Percentiles rank a stretch among this genome's conserved stretches.
Conservation (phyloP, 331 rosid species). For the Quercus phellos region DNA sequence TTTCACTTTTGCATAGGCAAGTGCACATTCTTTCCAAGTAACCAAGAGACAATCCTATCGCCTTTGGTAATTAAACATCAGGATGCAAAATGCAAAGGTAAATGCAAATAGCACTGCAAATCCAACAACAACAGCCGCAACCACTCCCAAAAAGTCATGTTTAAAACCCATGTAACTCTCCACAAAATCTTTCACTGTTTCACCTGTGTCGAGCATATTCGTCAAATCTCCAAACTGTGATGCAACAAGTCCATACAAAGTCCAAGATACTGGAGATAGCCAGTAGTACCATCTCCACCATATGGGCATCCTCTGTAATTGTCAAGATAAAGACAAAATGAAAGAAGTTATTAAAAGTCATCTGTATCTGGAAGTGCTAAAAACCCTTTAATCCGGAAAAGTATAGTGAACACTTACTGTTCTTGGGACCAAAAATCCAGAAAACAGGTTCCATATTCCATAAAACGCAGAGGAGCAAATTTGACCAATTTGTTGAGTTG, state of each 20-base stretch:
- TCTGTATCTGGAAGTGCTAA: not conserved
- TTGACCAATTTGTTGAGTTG: not conserved
- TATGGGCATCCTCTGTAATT: not conserved
- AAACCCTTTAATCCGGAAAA: not conserved
- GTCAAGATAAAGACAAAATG: not conserved
- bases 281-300: not conserved
- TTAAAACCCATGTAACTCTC: not conserved
- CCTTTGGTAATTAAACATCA: constrained; percentile 9
- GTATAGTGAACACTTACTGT: not conserved
- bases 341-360: not conserved
- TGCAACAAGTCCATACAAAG: not conserved
- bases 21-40: not conserved
- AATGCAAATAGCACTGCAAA: not conserved
- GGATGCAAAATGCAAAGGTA: not conserved
- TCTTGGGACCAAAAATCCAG: not conserved
- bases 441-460: not conserved
- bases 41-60: constrained; percentile 2
- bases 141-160: not conserved
- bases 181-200: not conserved
- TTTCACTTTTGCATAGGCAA: no score
- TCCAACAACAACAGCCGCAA: not conserved
- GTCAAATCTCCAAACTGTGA: not conserved
- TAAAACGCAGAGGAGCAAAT: not conserved
- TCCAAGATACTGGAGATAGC: not conserved
- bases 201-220: not conserved